Evolutionary conservation across 345 rosid genomes (phyloP).

Genomic region (Ceriops zippeliana): DNA sequence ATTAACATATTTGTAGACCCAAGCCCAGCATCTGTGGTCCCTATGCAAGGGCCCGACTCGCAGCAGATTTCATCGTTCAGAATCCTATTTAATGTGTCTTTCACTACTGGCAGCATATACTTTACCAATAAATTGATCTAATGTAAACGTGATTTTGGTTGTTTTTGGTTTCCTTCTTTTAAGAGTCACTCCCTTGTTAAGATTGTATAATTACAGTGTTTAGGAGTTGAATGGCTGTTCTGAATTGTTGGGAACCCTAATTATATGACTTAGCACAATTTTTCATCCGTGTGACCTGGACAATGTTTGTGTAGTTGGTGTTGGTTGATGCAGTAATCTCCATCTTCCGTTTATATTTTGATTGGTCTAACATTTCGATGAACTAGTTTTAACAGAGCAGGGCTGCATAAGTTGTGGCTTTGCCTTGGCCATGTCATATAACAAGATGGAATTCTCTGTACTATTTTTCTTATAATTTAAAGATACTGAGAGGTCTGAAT

Average conservation of each 20-base stretch:
- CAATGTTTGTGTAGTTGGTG: not conserved
- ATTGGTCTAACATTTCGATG: not conserved
- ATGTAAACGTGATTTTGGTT: conserved; percentile 2
- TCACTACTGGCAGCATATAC: not conserved
- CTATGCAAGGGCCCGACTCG: conserved; percentile 59
- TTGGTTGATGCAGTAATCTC: not conserved
- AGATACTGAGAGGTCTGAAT: too few species aligned
- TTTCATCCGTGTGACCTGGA: not conserved
- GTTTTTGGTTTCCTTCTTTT: conserved; percentile 12
- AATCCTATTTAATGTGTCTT: conserved; percentile 14
- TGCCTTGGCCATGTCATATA: too few species aligned
- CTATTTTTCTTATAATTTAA: too few species aligned
- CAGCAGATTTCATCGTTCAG: conserved; percentile 2
- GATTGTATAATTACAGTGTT: conserved; percentile 10
- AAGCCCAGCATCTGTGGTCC: conserved; percentile 69
- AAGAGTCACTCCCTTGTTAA: conserved; percentile 1
- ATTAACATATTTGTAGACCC: conserved; percentile 14
- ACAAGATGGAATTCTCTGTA: too few species aligned
- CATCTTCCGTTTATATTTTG: not conserved
- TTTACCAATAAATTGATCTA: not conserved
- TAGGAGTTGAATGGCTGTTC: not conserved
- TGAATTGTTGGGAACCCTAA: not conserved
- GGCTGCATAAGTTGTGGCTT: too few species aligned
- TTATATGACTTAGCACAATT: not conserved
- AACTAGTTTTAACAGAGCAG: not conserved